Evolutionary conservation across 2,329 filamentous ascomycete species (phyloP).

Genomic region (Beauveria asiatica): DNA sequence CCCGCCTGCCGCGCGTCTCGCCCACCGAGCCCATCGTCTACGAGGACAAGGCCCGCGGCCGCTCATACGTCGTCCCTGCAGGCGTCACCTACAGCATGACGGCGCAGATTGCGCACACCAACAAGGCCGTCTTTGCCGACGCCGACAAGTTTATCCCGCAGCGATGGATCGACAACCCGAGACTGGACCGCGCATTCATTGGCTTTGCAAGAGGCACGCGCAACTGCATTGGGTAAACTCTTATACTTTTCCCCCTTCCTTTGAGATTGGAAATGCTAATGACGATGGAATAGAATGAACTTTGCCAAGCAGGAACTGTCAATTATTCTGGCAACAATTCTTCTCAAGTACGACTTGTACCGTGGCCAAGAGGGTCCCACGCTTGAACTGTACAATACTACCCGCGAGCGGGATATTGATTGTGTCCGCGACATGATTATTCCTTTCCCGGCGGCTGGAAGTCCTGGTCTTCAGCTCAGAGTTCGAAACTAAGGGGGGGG

Average conservation of each 20-base stretch:
- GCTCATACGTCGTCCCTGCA: constrained; percentile 19
- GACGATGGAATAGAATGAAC: not conserved
- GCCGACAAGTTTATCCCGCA: constrained; percentile 31
- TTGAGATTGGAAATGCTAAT: not conserved
- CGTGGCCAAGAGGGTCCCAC: not conserved
- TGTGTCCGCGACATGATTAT: constrained; percentile 5
- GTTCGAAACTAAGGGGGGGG: not conserved
- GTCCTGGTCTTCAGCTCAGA: not conserved
- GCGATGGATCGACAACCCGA: constrained; percentile 19
- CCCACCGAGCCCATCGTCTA: constrained; percentile 22
- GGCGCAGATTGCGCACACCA: constrained; percentile 28
- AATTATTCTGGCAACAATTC: not conserved
- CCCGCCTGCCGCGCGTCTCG: constrained; percentile 19
- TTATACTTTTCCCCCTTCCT: not conserved
- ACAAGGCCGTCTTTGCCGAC: constrained; percentile 30
- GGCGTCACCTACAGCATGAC: constrained; percentile 32
- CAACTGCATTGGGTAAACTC: not conserved
- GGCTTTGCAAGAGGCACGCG: not conserved
- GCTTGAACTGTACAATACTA: not conserved
- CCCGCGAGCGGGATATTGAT: not conserved
- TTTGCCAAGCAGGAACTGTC: constrained; percentile 5
- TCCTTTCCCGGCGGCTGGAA: not conserved
- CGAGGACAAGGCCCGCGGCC: constrained; percentile 20
- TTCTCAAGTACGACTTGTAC: constrained; percentile 2
- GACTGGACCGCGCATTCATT: not conserved